Evolutionary conservation across 2,329 filamentous ascomycete genomes (phyloP).

Genomic region (Aspergillus bombycis): DNA sequence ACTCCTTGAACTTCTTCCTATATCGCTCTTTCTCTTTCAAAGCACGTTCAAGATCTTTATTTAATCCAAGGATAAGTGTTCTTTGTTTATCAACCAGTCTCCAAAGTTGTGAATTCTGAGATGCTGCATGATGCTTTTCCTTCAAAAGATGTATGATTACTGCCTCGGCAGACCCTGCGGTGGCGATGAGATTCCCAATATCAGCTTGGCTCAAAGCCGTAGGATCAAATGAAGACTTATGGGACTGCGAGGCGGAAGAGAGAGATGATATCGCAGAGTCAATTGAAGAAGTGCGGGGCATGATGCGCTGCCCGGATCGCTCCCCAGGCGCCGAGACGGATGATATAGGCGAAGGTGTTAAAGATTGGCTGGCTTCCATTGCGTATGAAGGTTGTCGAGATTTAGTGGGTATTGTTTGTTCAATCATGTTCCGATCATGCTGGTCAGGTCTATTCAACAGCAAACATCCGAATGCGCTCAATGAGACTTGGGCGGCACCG

Average conservation of each 20-base stretch:
- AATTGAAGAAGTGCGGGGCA: slow-evolving; percentile 80
- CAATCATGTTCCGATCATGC: slow-evolving; percentile 31
- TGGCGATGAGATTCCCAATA: slow-evolving; percentile 75
- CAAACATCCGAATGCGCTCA: slow-evolving; percentile 22
- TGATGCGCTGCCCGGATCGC: slow-evolving; percentile 37
- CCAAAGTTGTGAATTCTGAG: slow-evolving; percentile 93
- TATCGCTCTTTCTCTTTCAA: slow-evolving; percentile 95
- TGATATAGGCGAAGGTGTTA: slow-evolving; percentile 34
- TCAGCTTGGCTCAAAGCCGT: slow-evolving; percentile 68
- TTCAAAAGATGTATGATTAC: slow-evolving; percentile 86
- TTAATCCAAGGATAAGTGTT: slow-evolving; percentile 88
- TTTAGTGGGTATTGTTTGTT: slow-evolving; percentile 25
- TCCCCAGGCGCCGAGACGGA: slow-evolving; percentile 33
- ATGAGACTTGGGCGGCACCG: slow-evolving; percentile 23
- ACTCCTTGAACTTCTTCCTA: slow-evolving; percentile 84
- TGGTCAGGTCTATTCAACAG: slow-evolving; percentile 16
- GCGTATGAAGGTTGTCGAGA: slow-evolving; percentile 31
- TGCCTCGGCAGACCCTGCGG: slow-evolving; percentile 85
- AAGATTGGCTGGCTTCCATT: slow-evolving; percentile 31
- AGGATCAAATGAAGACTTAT: slow-evolving; percentile 61
- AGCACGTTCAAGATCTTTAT: slow-evolving; percentile 89
- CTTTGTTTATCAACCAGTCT: slow-evolving; percentile 94
- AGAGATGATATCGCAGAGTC: slow-evolving; percentile 88
- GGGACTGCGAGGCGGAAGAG: slow-evolving; percentile 62
- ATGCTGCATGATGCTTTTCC: slow-evolving; percentile 85